Base-by-base conservation (phyloP, 2,329 filamentous ascomycete genomes). In the Phyllosticta paracitricarpa region DNA sequence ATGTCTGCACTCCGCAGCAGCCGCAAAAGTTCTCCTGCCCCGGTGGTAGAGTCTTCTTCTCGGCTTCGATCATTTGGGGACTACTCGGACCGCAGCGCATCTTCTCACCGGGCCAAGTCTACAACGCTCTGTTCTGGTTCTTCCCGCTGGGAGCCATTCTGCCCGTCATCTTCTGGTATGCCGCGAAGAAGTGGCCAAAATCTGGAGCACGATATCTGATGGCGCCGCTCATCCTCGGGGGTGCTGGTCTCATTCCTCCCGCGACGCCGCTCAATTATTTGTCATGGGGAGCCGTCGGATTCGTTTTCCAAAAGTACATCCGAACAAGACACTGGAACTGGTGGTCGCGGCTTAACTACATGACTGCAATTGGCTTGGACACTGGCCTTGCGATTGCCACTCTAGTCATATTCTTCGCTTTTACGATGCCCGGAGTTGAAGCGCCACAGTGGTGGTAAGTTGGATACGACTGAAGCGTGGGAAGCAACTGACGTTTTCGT, bases 281-380 rank as follows among this genome's bases (percentile, higher is more conserved):
- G 54, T 82, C 82, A 68, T 90, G 87, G 87, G 86, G 83, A 4
- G 70, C 83, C 25, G 82, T 88, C 7, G 88, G 88, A 7, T 80
- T 82, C 56, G 65, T 86, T 40, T 90, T 90, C 76, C 88, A 89
- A 73, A 87, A 81, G 67, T 83, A 79, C 66, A 82, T 90, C 69
- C 82, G 83, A 69, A 79, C 84, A 62, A 80, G 82, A 64, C 87
- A 82, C 73, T 82, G 80, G 4, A 87, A 85, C 30, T 90, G 87
- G 87, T 90, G 88, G 88, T 77, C 87, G 72, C 84, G 86, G 71
- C 90, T 89, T 76, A 90, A 90, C 76, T 91, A 90, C 71, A 80
- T 89, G 68, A 84, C 86, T 0, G 89, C 86, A 4, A 87, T 87
- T 0, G 87, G 84, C 1, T 76, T 91, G 48, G 88, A 91, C 71